Base-by-base conservation (phyloP, 1,284 basidiomycete species). In the Trichosporon sp. region DNA sequence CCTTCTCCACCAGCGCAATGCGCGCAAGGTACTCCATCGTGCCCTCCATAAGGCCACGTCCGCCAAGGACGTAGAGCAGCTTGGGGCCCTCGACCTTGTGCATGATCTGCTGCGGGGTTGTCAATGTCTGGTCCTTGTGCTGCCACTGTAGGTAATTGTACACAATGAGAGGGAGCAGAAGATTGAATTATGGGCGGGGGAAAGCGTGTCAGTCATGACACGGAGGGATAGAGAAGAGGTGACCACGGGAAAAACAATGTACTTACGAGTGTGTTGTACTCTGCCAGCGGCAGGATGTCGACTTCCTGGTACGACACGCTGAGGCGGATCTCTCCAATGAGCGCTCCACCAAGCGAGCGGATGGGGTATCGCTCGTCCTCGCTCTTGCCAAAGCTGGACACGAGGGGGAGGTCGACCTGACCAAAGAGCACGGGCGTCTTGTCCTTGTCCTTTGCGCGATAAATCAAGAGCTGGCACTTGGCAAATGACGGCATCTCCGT, bases 281-380 rank as follows among this genome's bases (percentile, higher is more conserved):
- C 67, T 5, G 32, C 21, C 16, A 70, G 54, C 1, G 69, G 68
- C 1, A 74, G 67, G 8, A 78, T 65, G 31, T 74, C 67, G 7
- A 76, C 61, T 21, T 78, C 73, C 11, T 75, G 72, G 54, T 71
- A 79, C n/a, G 68, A 63, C 1, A 77, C 77, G 0, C 72, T 66
- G 11, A 80, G 51, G 4, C 79, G 70, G 35, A 80, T 66, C 70
- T 80, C 79, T 8, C 79, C 79, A 1, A 80, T 72, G n/a, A 76
- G 68, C 12, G 46, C 38, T 3, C 73, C 76, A 14, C 19, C 73
- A 7, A 71, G 46, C 0, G 75, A 73, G 19, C 71, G 68, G n/a
- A 80, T 68, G 2, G 77, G 76, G 65, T 74, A 79, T 31, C 79
- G 71, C 68, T 78, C 77, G 56, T 79, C 78, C 51, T 75, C 73